Base-by-base conservation (phyloP, 2,329 filamentous ascomycete genomes). In the Arthrobotrys iridis region DNA sequence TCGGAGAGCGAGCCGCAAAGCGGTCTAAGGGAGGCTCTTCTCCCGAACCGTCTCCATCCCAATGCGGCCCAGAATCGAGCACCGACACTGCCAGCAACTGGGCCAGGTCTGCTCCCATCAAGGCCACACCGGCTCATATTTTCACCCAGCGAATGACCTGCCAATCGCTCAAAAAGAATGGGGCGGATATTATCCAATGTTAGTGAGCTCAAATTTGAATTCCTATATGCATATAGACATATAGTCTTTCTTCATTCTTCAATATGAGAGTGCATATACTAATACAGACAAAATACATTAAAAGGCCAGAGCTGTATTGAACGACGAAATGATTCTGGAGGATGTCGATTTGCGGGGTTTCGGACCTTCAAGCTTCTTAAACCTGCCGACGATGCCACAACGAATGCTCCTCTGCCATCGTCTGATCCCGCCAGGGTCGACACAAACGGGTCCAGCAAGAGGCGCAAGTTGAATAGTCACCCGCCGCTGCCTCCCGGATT, bases 281-380 rank as follows among this genome's bases (percentile, higher is more conserved):
- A 45, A 65, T 15, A 24, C 15, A 55, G 8, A 18, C 43, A n/a
- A n/a, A n/a, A n/a, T 8, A 18, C 10, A 5, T 8, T 37, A 7
- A 33, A 33, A 73, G 70, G 70, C 24, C 70, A 74, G 48, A 78
- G 74, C 30, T 79, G 78, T 41, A 79, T 78, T 35, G 77, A 78
- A 33, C 77, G 76, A 46, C 77, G 77, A 24, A 62, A 74, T 10
- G 58, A 68, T 30, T 57, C 52, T 7, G 78, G 78, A 20, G 50
- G 59, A 4, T 79, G 78, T 40, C 68, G 78, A 3, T 79, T 78
- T 24, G 45, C 72, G 30, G 46, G 59, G 3, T 62, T 78, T 35
- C 68, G 78, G 2, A 73, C 64, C 8, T 79, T 79, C 45, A 77
- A 50, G 20, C 30, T 67, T 6, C n/a, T 62, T 10, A 41, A 57